Conservation (phyloP, 257 asterid genomes). For the Henckelia pumila region DNA sequence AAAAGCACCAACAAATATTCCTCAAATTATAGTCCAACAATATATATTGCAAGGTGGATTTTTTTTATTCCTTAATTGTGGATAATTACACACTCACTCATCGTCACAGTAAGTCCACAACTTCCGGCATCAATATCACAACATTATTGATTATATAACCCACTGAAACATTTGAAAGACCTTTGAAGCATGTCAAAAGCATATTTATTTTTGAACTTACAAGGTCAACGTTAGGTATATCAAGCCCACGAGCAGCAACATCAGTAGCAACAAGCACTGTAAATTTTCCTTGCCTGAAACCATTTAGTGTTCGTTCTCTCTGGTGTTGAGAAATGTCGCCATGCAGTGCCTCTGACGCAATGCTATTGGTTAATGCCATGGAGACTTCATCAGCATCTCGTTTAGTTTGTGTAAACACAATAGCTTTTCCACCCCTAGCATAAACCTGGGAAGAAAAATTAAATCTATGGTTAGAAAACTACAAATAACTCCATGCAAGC, state of each 20-base stretch:
- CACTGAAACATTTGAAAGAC: background rate
- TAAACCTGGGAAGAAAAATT: constrained; percentile 49
- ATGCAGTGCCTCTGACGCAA: constrained; percentile 92
- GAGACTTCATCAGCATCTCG: constrained; percentile 98
- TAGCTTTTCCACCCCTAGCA: constrained; percentile 90
- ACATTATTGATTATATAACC: background rate
- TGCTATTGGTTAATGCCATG: constrained; percentile 60
- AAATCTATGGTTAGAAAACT: constrained; percentile 19
- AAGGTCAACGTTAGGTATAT: constrained; percentile 89
- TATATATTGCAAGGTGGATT: background rate
- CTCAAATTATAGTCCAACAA: background rate
- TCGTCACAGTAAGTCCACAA: background rate
- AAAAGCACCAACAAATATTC: background rate
- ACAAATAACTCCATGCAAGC: background rate
- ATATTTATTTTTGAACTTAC: constrained; percentile 45
- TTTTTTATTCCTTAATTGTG: too few species aligned
- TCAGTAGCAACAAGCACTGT: constrained; percentile 93
- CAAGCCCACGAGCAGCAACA: constrained; percentile 97
- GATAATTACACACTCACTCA: background rate
- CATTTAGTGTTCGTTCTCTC: constrained; percentile 89
- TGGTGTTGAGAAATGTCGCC: constrained; percentile 98
- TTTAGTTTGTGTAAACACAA: constrained; percentile 88
- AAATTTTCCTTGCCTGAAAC: constrained; percentile 88
- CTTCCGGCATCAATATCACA: background rate
- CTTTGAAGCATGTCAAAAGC: background rate